Conservation (phyloP, 176 grass and related monocot species). For the Bolboschoenus planiculmis region DNA sequence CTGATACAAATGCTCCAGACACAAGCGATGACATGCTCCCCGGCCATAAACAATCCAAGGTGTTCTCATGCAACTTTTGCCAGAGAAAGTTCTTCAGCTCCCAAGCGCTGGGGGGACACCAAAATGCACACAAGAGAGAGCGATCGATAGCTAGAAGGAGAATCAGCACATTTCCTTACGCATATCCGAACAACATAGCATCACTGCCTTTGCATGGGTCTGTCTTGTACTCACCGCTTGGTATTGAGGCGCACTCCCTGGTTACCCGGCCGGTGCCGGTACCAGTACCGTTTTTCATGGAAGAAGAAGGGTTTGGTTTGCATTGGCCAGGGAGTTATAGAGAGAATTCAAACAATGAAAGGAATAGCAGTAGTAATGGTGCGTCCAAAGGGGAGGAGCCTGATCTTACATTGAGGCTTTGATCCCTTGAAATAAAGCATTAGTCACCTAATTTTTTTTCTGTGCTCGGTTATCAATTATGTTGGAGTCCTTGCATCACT, state of each 20-base stretch:
- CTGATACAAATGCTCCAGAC: neutral
- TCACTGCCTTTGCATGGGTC: conserved; percentile 35
- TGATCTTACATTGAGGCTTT: conserved; percentile 40
- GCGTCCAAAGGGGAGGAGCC: conserved; percentile 18
- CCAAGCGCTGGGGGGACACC: conserved; percentile 37
- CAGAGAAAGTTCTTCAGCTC: conserved; percentile 44
- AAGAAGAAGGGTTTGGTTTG: conserved; percentile 27
- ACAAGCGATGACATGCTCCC: neutral
- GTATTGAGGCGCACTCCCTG: conserved; percentile 31
- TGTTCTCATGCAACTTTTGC: conserved; percentile 43
- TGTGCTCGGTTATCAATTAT: neutral
- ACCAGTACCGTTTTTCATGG: conserved; percentile 12
- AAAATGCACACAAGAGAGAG: conserved; percentile 42
- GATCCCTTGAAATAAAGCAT: neutral
- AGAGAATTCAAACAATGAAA: neutral
- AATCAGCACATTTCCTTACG: conserved; percentile 23
- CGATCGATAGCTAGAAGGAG: conserved; percentile 25
- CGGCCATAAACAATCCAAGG: conserved; percentile 20
- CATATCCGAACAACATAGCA: conserved; percentile 24
- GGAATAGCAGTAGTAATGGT: neutral
- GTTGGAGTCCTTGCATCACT: neutral
- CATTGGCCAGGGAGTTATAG: conserved; percentile 32
- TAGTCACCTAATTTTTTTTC: neutral
- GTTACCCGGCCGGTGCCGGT: conserved; percentile 5
- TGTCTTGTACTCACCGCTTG: conserved; percentile 15